phyloP scores from a whole-genome alignment of 1,284 basidiomycete species.

The Heimioporus punctisporus region DNA sequence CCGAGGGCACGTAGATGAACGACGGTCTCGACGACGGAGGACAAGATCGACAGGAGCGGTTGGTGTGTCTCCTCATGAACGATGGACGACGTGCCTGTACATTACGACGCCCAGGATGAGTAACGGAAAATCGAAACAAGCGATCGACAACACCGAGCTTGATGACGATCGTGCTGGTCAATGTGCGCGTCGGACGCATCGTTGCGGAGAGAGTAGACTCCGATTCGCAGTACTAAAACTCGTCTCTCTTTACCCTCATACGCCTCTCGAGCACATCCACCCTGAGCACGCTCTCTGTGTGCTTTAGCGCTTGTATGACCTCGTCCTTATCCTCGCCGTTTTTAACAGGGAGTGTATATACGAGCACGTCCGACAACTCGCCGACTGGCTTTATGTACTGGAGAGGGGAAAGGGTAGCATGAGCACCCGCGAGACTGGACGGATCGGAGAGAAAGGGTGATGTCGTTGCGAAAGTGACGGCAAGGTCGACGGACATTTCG shows the following conservation, averaged over 20 bases:
- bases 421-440: conserved; percentile 14
- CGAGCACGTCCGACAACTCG: conserved; percentile 25
- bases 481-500: conserved; percentile 22
- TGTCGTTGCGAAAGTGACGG: conserved; percentile 21
- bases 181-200: conserved; percentile 22
- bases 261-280: too few relatives aligned
- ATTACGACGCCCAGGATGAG: conserved; percentile 7
- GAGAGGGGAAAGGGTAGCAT: conserved; percentile 18
- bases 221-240: too few relatives aligned
- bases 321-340: too few relatives aligned
- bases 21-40: conserved; percentile 92
- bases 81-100: conserved; percentile 89
- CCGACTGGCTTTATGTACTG: conserved; percentile 26
- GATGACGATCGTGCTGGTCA: conserved; percentile 76
- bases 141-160: conserved; percentile 66
- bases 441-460: conserved; percentile 27
- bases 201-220: too few relatives aligned
- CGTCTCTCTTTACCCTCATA: too few relatives aligned
- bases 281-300: too few relatives aligned
- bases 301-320: too few relatives aligned
- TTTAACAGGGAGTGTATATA: conserved; percentile 20
- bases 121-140: background rate
- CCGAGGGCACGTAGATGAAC: conserved; percentile 78
- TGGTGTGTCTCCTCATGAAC: conserved; percentile 90
- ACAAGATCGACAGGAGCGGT: conserved; percentile 89